A percentile compares a stretch with the other conserved stretches of the same genome.
phyloP scores from a whole-genome alignment of 75 land plant species.

The Selaginella tamariscina region DNA sequence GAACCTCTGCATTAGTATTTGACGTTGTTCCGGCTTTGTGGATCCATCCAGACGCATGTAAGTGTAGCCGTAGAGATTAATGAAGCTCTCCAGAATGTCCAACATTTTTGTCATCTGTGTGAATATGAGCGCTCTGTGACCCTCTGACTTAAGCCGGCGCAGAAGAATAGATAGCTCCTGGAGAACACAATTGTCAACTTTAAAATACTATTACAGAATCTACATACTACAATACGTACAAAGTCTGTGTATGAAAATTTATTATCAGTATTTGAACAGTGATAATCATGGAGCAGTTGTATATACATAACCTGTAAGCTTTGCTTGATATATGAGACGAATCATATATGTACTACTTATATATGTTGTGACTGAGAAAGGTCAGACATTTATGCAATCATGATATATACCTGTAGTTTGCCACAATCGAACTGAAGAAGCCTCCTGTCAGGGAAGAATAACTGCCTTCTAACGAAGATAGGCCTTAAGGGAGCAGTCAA shows the following conservation, averaged over 20 bases:
- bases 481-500: slow-evolving; percentile 64
- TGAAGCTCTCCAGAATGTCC: slow-evolving; percentile 90
- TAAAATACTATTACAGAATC: too few species aligned
- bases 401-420: too few species aligned
- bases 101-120: slow-evolving; percentile 99
- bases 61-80: slow-evolving; percentile 93
- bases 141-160: slow-evolving; percentile 72
- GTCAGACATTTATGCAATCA: too few species aligned
- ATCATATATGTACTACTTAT: too few species aligned
- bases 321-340: too few species aligned
- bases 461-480: slow-evolving; percentile 70
- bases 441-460: slow-evolving; percentile 95
- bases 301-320: too few species aligned
- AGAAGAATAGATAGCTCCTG: slow-evolving; percentile 80
- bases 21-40: slow-evolving; percentile 95
- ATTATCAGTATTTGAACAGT: too few species aligned
- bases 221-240: too few species aligned
- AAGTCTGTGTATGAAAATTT: too few species aligned
- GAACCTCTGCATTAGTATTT: slow-evolving; percentile 94
- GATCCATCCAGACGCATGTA: slow-evolving; percentile 99
- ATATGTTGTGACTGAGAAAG: too few species aligned
- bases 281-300: too few species aligned
- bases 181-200: too few species aligned
- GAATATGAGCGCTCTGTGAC: slow-evolving; percentile 93
- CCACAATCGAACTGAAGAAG: slow-evolving; percentile 99